Conservation (phyloP, 352 stramenopile species). For the Bremia lactucae region DNA sequence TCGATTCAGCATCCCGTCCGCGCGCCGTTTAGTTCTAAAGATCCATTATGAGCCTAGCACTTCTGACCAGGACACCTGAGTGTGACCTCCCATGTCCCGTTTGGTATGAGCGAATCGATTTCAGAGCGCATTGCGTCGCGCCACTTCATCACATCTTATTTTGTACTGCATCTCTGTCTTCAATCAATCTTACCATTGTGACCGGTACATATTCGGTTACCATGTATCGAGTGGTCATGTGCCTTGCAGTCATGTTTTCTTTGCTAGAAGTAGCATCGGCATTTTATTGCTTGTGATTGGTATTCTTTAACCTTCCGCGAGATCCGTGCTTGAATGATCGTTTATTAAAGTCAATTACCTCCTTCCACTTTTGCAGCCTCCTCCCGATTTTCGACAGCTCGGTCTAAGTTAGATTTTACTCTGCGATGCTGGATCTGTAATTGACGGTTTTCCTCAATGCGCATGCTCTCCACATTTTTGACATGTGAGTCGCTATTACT, state of each 20-base stretch:
- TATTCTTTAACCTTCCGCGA: too few species aligned
- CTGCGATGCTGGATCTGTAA: background rate
- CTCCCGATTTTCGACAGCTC: background rate
- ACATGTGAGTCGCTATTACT: background rate
- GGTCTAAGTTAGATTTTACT: background rate
- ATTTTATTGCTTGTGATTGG: too few species aligned
- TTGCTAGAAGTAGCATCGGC: too few species aligned
- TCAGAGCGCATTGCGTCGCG: background rate
- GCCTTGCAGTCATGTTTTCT: background rate
- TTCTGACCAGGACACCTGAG: background rate
- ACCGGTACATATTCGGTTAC: background rate
- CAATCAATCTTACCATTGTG: too few species aligned
- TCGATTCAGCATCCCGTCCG: background rate
- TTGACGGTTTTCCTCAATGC: background rate
- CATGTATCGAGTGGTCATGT: background rate
- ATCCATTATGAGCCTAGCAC: background rate
- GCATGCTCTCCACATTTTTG: background rate
- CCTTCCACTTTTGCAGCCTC: background rate
- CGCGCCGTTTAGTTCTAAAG: background rate
- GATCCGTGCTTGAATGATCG: too few species aligned
- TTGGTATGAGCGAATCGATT: background rate
- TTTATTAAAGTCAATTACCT: too few species aligned
- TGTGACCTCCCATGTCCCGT: background rate
- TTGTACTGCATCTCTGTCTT: background rate
- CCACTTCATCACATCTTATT: background rate